A percentile compares a stretch with the other conserved stretches of the same genome.
phyloP scores from a whole-genome alignment of 345 rosid species.

The Balakata baccata region DNA sequence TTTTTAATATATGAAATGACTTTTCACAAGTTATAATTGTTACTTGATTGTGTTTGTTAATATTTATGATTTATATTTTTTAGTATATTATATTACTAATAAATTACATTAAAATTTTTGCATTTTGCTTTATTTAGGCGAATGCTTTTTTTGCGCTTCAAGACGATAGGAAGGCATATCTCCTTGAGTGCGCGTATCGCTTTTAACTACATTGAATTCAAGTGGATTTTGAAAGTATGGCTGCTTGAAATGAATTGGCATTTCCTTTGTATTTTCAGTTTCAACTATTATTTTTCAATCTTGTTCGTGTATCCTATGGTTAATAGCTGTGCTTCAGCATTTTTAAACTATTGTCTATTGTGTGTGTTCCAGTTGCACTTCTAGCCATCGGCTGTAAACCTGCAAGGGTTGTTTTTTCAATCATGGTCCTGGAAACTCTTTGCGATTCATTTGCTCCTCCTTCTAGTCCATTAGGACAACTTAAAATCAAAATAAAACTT shows the following conservation, averaged over 20 bases:
- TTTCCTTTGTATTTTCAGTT: background rate
- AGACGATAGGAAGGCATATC: too few species aligned
- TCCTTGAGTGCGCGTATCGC: too few species aligned
- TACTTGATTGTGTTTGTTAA: too few species aligned
- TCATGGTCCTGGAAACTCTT: constrained; percentile 28
- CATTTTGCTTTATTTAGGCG: too few species aligned
- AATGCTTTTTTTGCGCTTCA: too few species aligned
- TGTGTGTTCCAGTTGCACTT: background rate
- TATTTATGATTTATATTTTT: too few species aligned
- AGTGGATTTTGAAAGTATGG: background rate
- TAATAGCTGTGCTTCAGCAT: background rate
- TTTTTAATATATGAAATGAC: too few species aligned
- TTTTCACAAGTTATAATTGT: too few species aligned
- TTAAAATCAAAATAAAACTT: background rate
- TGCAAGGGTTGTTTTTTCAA: background rate
- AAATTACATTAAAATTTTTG: too few species aligned
- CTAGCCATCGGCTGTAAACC: background rate
- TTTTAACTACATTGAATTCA: too few species aligned
- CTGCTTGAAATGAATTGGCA: background rate
- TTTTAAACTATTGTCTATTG: background rate
- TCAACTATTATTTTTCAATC: background rate
- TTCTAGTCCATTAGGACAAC: background rate
- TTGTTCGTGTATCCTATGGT: background rate
- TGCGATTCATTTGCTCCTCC: constrained; percentile 41
- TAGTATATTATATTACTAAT: too few species aligned